These are phyloP conservation scores for Coffea canephora DNA, from an alignment of 257 asterid species.

Conservation along the genomic window DNA sequence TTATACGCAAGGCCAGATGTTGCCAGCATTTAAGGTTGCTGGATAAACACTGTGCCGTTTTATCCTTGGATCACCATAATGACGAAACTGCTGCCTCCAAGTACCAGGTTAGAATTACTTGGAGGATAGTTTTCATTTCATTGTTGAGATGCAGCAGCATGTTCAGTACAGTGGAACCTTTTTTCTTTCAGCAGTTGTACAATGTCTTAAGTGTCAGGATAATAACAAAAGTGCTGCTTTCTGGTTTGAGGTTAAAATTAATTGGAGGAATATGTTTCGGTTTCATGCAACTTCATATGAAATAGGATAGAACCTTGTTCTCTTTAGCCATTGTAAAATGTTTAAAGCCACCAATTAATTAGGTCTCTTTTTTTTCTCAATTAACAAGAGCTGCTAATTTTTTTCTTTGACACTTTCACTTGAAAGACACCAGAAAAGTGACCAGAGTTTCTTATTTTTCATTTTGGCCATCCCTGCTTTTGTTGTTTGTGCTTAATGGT, in stretches of 20 bases:
- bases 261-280: too few species aligned
- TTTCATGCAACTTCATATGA: too few species aligned
- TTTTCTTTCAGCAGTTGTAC: background rate
- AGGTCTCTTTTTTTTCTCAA: background rate
- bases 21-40: conserved; percentile 56
- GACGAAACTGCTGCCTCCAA: conserved; percentile 21
- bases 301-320: too few species aligned
- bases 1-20: conserved; percentile 49
- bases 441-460: background rate
- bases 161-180: background rate
- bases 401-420: background rate
- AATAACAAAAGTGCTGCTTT: too few species aligned
- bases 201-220: background rate
- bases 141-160: conserved; percentile 1
- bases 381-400: background rate
- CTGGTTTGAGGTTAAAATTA: too few species aligned
- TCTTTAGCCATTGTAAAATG: too few species aligned
- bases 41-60: conserved; percentile 70
- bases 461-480: background rate
- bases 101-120: conserved; percentile 42
- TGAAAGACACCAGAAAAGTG: background rate
- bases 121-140: conserved; percentile 11
- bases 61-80: conserved; percentile 36
- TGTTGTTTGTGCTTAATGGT: background rate
- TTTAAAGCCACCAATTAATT: background rate